Conservation (phyloP, 306 rosid genomes). For the Prinsepia uniflora region DNA sequence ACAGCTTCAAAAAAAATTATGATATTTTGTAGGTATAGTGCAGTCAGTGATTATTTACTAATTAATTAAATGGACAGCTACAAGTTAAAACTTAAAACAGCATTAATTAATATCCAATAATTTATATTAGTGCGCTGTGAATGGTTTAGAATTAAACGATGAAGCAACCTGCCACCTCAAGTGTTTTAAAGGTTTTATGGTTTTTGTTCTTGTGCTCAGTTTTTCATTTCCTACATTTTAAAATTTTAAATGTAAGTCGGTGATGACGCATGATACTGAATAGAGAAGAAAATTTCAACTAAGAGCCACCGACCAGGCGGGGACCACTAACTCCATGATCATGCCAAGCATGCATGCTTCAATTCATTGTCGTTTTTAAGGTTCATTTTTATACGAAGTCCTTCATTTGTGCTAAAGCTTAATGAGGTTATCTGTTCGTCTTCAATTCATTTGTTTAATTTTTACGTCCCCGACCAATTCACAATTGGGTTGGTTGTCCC, state of each 20-base stretch:
- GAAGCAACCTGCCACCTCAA: neutral
- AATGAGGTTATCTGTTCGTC: no score
- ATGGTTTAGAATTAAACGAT: neutral
- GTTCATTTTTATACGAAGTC: no score
- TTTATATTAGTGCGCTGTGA: neutral
- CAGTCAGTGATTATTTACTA: neutral
- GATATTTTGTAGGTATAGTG: no score
- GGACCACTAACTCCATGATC: neutral
- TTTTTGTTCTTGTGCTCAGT: neutral
- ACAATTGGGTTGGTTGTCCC: no score
- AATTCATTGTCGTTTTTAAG: no score
- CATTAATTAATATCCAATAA: neutral
- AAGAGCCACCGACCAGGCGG: neutral
- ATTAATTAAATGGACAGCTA: neutral
- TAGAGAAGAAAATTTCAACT: neutral
- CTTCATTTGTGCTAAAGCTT: no score
- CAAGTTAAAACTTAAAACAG: neutral
- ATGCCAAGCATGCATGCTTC: neutral
- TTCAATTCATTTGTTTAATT: no score
- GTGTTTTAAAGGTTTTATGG: neutral
- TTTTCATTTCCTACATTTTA: no score
- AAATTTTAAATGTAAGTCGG: no score
- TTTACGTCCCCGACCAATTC: no score
- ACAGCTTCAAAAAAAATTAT: neutral
- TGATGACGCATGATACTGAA: neutral